Base-by-base conservation (phyloP, 768 basidiomycete genomes). In the Russula earlei region DNA sequence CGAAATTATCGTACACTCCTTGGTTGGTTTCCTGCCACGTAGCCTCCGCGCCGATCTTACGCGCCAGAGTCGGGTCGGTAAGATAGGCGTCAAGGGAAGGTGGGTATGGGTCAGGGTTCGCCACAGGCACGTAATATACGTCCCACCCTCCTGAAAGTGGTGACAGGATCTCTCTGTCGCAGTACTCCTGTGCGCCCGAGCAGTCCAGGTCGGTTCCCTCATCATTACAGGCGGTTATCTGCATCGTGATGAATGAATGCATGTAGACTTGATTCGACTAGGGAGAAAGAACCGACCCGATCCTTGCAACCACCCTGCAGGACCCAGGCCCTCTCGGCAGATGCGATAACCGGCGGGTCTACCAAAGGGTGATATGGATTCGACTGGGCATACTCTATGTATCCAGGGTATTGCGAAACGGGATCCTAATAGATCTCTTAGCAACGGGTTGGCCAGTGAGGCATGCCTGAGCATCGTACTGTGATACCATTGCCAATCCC, bases 401-500 rank as follows among this genome's bases (percentile, higher is more conserved):
- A 82, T 8, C 78, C 78, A 4, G 80, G 77, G 62, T 83, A 84
- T 67, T 83, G 82, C 1, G 62, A 63, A 24, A 82, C 64, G 6
- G 62, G 69, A 65, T 64, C 68, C 65, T 79, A 52, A 27, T 44
- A 24, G 17, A 31, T 31, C 31, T n/a, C 49, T n/a, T 37, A 46
- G 51, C 11, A 29, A 5, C 10, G 20, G 6, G 14, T 38, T 34
- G 17, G 3, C 4, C 19, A 27, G 19, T 12, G 33, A 12, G 31
- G 3, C 22, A 44, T 38, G 24, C 19, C 17, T 4, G 25, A 29
- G 11, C 12, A 20, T 58, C 73, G 14, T 66, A 82, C 81, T 5
- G 81, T 83, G 22, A 83, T 66, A 11, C 82, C 82, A 62, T 85
- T 74, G 17, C 83, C 82, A 20, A 85, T 71, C 17, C 80, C 83